phyloP scores from a whole-genome alignment of 352 stramenopile species.

The Blastocystis sp. region DNA sequence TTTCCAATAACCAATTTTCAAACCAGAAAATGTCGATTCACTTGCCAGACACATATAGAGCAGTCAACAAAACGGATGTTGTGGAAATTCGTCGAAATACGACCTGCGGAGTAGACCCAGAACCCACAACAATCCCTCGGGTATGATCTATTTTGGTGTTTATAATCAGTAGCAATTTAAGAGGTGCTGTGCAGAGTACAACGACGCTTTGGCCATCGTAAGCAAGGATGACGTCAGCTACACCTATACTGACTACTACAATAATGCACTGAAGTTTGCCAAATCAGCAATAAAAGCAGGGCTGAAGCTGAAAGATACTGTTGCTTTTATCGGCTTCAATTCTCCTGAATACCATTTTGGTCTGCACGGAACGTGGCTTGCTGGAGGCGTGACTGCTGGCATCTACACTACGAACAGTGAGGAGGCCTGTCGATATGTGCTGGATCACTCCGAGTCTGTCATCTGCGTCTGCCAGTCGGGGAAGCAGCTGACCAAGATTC shows the following conservation, averaged over 20 bases:
- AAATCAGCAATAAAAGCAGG: slow-evolving; percentile 73
- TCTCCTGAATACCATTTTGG: slow-evolving; percentile 76
- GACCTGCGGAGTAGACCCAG: not conserved
- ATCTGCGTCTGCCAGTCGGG: slow-evolving; percentile 74
- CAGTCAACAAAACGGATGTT: slow-evolving; percentile 5
- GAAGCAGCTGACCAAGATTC: slow-evolving; percentile 72
- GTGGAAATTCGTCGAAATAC: slow-evolving; percentile 39
- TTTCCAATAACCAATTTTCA: no score
- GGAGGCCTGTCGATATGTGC: slow-evolving; percentile 73
- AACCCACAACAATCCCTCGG: slow-evolving; percentile 1
- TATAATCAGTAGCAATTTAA: not conserved
- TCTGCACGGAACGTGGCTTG: slow-evolving; percentile 73
- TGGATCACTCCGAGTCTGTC: slow-evolving; percentile 72
- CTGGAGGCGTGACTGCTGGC: slow-evolving; percentile 72
- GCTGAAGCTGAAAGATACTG: slow-evolving; percentile 70
- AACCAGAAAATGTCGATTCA: not conserved
- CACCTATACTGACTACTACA: slow-evolving; percentile 71
- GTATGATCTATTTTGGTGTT: not conserved
- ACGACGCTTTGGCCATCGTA: not conserved
- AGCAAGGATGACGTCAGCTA: slow-evolving; percentile 48
- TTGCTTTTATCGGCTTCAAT: slow-evolving; percentile 77
- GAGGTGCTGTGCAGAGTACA: slow-evolving; percentile 11
- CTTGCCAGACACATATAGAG: slow-evolving; percentile 45
- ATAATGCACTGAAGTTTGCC: slow-evolving; percentile 70
- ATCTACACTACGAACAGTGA: slow-evolving; percentile 77